Conservation (phyloP, 176 grass and related monocot species). For the Musa acuminata region DNA sequence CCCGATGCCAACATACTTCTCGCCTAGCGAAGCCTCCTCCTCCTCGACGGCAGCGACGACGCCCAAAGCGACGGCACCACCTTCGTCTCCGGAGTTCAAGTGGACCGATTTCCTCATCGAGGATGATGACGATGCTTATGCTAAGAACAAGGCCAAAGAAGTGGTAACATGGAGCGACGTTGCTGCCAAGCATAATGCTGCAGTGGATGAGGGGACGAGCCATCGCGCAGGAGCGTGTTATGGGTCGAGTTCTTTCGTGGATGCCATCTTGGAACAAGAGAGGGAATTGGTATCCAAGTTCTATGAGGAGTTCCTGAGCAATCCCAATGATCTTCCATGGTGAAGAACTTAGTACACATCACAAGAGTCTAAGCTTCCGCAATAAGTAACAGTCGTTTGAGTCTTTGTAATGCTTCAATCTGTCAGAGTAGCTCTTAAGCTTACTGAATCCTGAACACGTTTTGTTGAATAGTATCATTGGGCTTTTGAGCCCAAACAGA, state of each 20-base stretch:
- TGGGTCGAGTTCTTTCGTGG: conserved; percentile 56
- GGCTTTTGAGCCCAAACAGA: too few species aligned
- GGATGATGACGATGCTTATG: not conserved
- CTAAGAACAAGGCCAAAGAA: not conserved
- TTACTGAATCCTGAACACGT: too few species aligned
- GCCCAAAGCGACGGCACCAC: too few species aligned
- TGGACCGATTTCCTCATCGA: conserved; percentile 37
- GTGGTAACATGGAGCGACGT: too few species aligned
- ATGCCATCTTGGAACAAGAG: conserved; percentile 76
- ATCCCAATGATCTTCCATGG: conserved; percentile 19
- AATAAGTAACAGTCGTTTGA: too few species aligned
- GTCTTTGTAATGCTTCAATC: too few species aligned
- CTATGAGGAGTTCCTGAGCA: conserved; percentile 29
- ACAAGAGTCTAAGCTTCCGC: too few species aligned
- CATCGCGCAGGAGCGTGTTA: conserved; percentile 16
- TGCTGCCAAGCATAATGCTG: not conserved
- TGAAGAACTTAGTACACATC: too few species aligned
- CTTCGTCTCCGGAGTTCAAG: not conserved
- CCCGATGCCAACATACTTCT: not conserved
- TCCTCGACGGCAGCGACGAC: not conserved
- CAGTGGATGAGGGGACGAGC: not conserved
- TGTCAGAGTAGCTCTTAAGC: too few species aligned
- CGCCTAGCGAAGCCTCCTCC: not conserved
- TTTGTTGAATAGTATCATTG: too few species aligned
- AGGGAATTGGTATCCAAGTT: conserved; percentile 55